Percentiles rank a stretch among this genome's conserved stretches.
Conservation (phyloP, 2,329 filamentous ascomycete genomes). For the Claviceps digitariae region DNA sequence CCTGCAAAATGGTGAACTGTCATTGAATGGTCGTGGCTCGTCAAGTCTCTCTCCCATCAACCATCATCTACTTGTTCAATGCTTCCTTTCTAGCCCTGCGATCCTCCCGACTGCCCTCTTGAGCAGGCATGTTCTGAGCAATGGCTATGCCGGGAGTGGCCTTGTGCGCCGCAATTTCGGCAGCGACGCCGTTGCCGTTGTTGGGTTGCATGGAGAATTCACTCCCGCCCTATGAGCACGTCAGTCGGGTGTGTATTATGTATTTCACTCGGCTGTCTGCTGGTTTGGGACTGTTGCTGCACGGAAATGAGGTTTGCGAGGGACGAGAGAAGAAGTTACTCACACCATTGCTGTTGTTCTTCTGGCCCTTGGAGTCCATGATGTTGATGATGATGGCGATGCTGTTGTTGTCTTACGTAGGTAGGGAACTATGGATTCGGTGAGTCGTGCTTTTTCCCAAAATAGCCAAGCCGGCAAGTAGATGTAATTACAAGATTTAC, state of each 20-base stretch:
- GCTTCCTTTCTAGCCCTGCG: conserved; percentile 49
- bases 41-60: not conserved
- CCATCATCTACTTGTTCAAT: conserved; percentile 41
- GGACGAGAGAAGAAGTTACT: not conserved
- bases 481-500: too few relatives aligned
- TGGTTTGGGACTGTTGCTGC: not conserved
- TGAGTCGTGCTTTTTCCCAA: too few relatives aligned
- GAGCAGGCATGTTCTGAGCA: conserved; percentile 36
- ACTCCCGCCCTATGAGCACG: conserved; percentile 23
- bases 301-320: too few relatives aligned
- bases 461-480: too few relatives aligned
- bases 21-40: not conserved
- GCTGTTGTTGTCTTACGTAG: too few relatives aligned
- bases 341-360: conserved; percentile 9
- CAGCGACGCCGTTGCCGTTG: conserved; percentile 26
- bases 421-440: too few relatives aligned
- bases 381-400: too few relatives aligned
- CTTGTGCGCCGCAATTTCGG: conserved; percentile 36
- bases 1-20: not conserved
- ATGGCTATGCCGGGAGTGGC: conserved; percentile 46
- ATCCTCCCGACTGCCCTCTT: conserved; percentile 56
- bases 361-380: conserved; percentile 12
- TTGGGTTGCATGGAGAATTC: conserved; percentile 32
- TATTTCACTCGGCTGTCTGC: too few relatives aligned
- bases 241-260: not conserved